Evolutionary conservation across 2,329 filamentous ascomycete genomes (phyloP), one percentile per base, ranked within the genome.

Genomic region (Dactylellina leptospora): DNA sequence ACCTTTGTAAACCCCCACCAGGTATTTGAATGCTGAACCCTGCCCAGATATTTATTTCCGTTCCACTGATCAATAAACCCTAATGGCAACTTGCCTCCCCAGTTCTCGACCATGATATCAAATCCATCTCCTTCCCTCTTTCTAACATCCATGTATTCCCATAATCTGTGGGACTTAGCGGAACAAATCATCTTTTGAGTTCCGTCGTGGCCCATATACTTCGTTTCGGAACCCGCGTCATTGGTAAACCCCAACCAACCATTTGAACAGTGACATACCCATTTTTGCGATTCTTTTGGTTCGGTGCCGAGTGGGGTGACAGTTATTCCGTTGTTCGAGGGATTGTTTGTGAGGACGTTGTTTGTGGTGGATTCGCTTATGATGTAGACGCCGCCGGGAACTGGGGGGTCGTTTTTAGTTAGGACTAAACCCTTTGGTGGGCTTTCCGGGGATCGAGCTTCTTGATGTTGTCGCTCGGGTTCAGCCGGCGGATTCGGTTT

Each of bases 1-100:
- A 61, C 30, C 22, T 42, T 61, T 11, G n/a, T 30, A 36, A 62
- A 62, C 6, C 58, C 58, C 58, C 58, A 62, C 58, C 58, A 62
- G 5, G 4, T 38, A 42, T 53, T 44, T 23, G 11, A 20, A n/a
- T 6, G 11, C 33, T 10, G n/a, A n/a, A 25, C 45, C 58, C 23
- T 53, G 16, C 25, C 47, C 25, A 51, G 10, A 30, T n/a, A 2
- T n/a, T 13, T 30, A 4, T 25, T 13, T 13, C 27, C 23, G 11
- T 51, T 27, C n/a, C n/a, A n/a, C 4, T n/a, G 13, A 3, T 44
- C 18, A 18, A 44, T 51, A n/a, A 51, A n/a, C n/a, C 58, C 45
- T 18, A 62, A n/a, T 5, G 58, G 58, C 27, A 51, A 20, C 9
- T 23, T 38, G 28, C 23, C 50, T 25, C 10, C 3, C 1, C 16